Evolutionary conservation across 805 yeast genomes (phyloP).

Genomic region (Metschnikowia gruessii): DNA sequence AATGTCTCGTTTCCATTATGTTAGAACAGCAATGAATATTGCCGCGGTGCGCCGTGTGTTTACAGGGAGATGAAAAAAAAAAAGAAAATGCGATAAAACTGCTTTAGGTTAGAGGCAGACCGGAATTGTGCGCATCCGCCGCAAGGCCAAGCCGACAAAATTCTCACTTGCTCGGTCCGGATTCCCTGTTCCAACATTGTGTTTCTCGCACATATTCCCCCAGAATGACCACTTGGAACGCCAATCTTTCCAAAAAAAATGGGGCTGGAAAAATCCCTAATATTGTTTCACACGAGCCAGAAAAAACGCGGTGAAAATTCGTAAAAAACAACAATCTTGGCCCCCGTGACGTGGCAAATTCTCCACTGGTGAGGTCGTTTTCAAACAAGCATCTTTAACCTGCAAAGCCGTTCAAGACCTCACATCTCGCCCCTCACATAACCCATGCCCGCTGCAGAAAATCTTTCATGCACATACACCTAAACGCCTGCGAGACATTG

Average conservation of each 20-base stretch:
- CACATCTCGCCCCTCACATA: not conserved
- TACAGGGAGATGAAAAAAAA: not conserved
- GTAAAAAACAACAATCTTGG: not conserved
- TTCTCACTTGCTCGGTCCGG: not conserved
- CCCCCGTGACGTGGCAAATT: conserved; percentile 6
- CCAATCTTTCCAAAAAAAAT: too few relatives aligned
- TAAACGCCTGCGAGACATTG: not conserved
- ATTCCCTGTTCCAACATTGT: not conserved
- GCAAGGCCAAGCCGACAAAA: not conserved
- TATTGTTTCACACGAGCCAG: not conserved
- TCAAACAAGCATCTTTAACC: not conserved
- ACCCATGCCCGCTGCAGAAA: not conserved
- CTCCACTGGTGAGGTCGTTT: not conserved
- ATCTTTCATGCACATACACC: not conserved
- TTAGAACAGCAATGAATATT: too few relatives aligned
- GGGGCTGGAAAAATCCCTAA: too few relatives aligned
- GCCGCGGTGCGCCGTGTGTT: not conserved
- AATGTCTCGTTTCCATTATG: too few relatives aligned
- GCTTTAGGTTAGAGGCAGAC: not conserved
- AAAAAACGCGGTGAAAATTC: not conserved
- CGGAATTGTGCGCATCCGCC: not conserved
- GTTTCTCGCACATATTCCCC: not conserved
- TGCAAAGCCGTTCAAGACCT: not conserved
- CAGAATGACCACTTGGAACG: too few relatives aligned
- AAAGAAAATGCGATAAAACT: not conserved